These are phyloP conservation scores for Micractinium sp. DNA, from an alignment of 139 green algal genomes.

Conservation along the genomic window DNA sequence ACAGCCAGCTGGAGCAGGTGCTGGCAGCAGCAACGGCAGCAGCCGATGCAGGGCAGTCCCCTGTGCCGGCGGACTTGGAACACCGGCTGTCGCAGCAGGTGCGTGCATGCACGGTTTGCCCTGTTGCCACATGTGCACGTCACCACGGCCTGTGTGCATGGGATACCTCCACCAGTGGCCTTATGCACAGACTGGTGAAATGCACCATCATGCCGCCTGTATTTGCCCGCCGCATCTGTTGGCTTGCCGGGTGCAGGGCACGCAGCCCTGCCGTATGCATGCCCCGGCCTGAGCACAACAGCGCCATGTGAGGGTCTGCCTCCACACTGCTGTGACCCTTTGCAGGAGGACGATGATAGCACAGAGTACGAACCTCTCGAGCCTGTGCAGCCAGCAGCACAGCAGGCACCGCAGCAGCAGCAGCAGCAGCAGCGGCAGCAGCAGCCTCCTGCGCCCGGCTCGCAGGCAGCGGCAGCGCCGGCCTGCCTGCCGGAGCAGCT, in stretches of 20 bases:
- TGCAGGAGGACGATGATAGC: conserved; percentile 28
- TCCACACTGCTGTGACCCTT: neutral
- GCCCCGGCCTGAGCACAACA: no score
- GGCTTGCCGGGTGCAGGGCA: no score
- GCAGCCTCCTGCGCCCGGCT: neutral
- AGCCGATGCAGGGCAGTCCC: neutral
- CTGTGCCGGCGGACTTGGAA: neutral
- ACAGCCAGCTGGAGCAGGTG: neutral
- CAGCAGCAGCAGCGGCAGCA: conserved; percentile 6
- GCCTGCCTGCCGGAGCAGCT: conserved; percentile 9
- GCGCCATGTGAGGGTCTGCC: no score
- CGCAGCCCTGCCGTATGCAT: no score
- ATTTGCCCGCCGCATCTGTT: no score
- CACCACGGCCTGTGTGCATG: no score
- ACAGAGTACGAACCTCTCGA: conserved; percentile 21
- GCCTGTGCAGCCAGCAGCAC: neutral
- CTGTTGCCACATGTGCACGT: neutral
- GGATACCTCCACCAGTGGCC: no score
- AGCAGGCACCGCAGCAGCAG: neutral
- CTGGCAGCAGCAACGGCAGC: conserved; percentile 2
- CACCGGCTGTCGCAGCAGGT: conserved; percentile 1
- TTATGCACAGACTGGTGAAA: no score
- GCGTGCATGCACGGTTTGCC: no score
- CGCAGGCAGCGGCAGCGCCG: neutral
- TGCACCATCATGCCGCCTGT: no score